Percentiles rank a stretch among this genome's conserved stretches.
Conservation (phyloP, 768 basidiomycete genomes). For the Dictyophora rubrovolvata region DNA sequence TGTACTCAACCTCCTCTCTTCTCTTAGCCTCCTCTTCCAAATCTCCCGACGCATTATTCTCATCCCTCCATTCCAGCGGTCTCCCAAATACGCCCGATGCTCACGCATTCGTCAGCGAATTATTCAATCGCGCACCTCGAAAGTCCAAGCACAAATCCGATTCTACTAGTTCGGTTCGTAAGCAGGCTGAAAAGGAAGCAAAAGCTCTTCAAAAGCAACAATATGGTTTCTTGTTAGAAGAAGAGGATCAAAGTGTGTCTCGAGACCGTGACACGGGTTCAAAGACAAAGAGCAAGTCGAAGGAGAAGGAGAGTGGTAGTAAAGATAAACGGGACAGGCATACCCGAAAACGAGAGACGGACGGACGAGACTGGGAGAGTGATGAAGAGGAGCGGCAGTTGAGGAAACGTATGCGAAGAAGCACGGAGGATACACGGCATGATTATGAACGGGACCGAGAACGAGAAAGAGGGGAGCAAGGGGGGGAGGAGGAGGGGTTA, state of each 20-base stretch:
- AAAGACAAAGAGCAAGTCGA: constrained; percentile 24
- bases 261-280: constrained; percentile 25
- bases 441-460: constrained; percentile 23
- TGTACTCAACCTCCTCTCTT: not conserved
- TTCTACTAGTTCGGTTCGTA: constrained; percentile 35
- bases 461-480: not conserved
- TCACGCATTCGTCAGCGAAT: constrained; percentile 67
- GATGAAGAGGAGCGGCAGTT: constrained; percentile 70
- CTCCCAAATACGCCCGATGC: constrained; percentile 74
- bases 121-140: constrained; percentile 68
- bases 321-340: constrained; percentile 38
- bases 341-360: constrained; percentile 71
- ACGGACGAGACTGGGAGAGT: constrained; percentile 80
- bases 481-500: constrained; percentile 27
- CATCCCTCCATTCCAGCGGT: constrained; percentile 65
- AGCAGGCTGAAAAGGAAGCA: constrained; percentile 67
- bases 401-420: constrained; percentile 44
- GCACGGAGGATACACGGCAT: constrained; percentile 24
- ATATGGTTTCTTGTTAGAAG: constrained; percentile 79
- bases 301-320: constrained; percentile 25
- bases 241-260: constrained; percentile 35
- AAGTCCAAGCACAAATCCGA: constrained; percentile 60
- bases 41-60: constrained; percentile 66
- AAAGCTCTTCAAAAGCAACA: constrained; percentile 59
- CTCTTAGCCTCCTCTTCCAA: constrained; percentile 69